Evolutionary conservation across 2,329 filamentous ascomycete species (phyloP), one percentile per base, ranked within the genome.

Genomic region (Furcasterigmium sp.): DNA sequence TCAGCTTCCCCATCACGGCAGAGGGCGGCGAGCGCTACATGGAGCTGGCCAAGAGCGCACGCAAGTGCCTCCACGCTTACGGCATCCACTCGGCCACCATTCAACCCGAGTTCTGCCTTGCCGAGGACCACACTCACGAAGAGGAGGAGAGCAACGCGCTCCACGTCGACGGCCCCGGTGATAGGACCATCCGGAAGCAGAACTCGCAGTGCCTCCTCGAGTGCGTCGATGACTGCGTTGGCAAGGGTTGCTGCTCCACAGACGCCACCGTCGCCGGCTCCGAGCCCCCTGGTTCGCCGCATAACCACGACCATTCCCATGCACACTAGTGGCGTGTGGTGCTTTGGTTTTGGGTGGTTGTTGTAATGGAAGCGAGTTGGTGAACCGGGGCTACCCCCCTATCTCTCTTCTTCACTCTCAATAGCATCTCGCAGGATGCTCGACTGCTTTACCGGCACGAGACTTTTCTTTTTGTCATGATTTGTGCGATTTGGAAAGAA

Each of bases 81-180:
- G 91, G 93, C 44, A 97, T 98, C 51, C 93, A 98, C 69, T 94
- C 87, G 29, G 91, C 90, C 28, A 98, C 93, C 11, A 97, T 98
- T 54, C 93, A 98, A 65, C 93, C 93, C 6, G 93, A 98, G 63
- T 98, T 84, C 53, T 82, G 78, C 49, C 62, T 79, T 20, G 78
- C 79, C 51, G 57, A 66, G 32, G 61, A 64, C 41, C 73, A 71
- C 49, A 59, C 56, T 43, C 65, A 68, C 30, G 53, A 59, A 13
- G n/a, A 17, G n/a, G 39, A 32, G 20, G 18, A 41, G 20, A 43
- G 50, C 32, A 42, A 48, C 42, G 41, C 60, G 17, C 32, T 35
- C 32, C 58, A 58, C 39, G 58, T 61, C 48, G 32, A 35, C 32
- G 32, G 32, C 32, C 32, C 32, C n/a, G 32, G 32, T 15, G 32